Conservation (phyloP, 2,329 filamentous ascomycete species). For the Escovopsis weberi region DNA sequence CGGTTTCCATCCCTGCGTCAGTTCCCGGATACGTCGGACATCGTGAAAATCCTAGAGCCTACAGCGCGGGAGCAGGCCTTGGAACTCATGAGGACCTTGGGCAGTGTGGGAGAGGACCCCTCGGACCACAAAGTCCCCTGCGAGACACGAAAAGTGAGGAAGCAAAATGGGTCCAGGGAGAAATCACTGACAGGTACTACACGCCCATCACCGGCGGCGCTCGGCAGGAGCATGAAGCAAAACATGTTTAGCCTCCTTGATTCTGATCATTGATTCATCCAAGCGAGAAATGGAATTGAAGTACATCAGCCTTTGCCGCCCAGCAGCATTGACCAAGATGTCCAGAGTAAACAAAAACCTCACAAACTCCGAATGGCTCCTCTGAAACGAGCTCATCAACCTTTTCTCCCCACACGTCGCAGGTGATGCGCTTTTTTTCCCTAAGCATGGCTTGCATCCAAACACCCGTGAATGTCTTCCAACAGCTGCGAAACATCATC, state of each 20-base stretch:
- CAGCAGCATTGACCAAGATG: not conserved
- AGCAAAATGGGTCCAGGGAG: not conserved
- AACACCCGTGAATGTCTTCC: conserved; percentile 20
- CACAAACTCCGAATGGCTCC: no score
- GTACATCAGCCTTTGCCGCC: not conserved
- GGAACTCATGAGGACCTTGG: conserved; percentile 8
- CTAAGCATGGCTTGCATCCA: no score
- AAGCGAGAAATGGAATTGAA: not conserved
- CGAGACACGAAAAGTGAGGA: not conserved
- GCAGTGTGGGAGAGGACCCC: conserved; percentile 5
- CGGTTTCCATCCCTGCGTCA: conserved; percentile 13
- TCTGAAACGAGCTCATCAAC: no score
- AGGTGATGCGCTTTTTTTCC: no score
- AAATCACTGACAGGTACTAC: not conserved
- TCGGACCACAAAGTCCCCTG: not conserved
- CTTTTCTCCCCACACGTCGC: no score
- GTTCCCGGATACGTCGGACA: conserved; percentile 11
- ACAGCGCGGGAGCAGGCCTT: conserved; percentile 5
- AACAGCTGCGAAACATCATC: conserved; percentile 15
- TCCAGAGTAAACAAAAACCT: no score
- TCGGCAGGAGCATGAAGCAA: conserved; percentile 2
- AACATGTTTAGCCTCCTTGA: conserved; percentile 8
- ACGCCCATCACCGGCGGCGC: not conserved
- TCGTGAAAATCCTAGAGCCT: conserved; percentile 9
- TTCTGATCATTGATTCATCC: not conserved